A percentile compares a stretch with the other conserved stretches of the same genome.
Conservation (phyloP, 306 rosid genomes). For the Sicyos baderoa region DNA sequence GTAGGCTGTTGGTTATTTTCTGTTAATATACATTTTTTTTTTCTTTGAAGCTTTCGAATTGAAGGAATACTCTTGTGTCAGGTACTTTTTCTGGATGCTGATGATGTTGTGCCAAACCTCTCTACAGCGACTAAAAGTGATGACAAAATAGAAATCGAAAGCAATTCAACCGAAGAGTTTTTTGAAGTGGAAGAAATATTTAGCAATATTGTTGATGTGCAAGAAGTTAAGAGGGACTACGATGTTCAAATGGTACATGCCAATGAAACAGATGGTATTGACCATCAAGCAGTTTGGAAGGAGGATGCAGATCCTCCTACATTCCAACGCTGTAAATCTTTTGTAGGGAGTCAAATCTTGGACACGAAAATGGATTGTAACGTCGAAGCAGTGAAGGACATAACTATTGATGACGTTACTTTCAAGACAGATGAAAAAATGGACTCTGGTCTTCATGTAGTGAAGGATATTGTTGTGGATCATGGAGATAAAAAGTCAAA, state of each 20-base stretch:
- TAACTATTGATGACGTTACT: constrained; percentile 72
- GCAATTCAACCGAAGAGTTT: constrained; percentile 92
- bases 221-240: constrained; percentile 47
- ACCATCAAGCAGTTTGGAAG: constrained; percentile 51
- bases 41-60: constrained; percentile 39
- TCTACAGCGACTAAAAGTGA: constrained; percentile 45
- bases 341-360: constrained; percentile 50
- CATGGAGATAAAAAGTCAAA: constrained; percentile 56
- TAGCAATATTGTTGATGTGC: constrained; percentile 66
- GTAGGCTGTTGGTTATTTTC: constrained; percentile 43
- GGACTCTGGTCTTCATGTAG: constrained; percentile 48
- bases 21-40: constrained; percentile 19
- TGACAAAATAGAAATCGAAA: constrained; percentile 61
- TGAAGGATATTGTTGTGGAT: constrained; percentile 86
- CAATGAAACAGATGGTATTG: constrained; percentile 29
- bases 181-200: constrained; percentile 95
- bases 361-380: constrained; percentile 38
- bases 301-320: constrained; percentile 58
- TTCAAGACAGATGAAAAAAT: constrained; percentile 45
- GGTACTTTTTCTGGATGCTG: constrained; percentile 90
- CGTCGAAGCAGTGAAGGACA: constrained; percentile 69
- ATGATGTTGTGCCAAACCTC: constrained; percentile 71
- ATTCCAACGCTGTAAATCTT: constrained; percentile 65
- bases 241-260: constrained; percentile 37
- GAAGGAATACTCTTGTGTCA: constrained; percentile 67